A percentile compares a stretch with the other conserved stretches of the same genome.
Conservation (phyloP, 306 rosid genomes). For the Trifolium repens region DNA sequence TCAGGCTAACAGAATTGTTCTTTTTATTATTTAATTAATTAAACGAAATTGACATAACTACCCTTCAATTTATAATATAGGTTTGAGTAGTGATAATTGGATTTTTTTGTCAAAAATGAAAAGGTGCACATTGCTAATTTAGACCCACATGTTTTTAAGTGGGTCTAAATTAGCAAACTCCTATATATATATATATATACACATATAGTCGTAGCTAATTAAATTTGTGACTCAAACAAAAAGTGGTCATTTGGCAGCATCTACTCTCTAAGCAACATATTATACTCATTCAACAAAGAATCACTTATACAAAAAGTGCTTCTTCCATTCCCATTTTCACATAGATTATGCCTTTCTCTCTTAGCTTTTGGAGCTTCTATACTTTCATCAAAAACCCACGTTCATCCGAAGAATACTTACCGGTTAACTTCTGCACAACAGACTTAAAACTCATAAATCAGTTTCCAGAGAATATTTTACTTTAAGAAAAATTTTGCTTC, state of each 20-base stretch:
- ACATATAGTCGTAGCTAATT: background rate
- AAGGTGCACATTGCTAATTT: no score
- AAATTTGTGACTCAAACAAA: conserved; percentile 19
- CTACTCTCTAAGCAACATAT: conserved; percentile 59
- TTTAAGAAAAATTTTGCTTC: no score
- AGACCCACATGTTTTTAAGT: no score
- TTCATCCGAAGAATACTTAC: conserved; percentile 51
- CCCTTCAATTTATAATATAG: no score
- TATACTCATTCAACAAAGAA: conserved; percentile 67
- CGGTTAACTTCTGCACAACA: conserved; percentile 79
- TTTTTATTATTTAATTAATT: no score
- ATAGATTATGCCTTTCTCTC: background rate
- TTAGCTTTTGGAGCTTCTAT: background rate
- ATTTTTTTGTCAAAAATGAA: no score
- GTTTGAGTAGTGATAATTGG: no score
- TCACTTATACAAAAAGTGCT: conserved; percentile 52
- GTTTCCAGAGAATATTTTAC: conserved; percentile 44
- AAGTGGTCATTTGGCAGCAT: conserved; percentile 54
- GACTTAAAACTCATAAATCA: conserved; percentile 68
- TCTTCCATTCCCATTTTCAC: background rate
- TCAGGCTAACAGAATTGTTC: no score
- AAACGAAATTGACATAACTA: no score
- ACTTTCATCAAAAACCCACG: background rate
- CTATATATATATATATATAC: no score
- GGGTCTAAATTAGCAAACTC: no score